These are phyloP conservation scores for Brassica hybrid DNA, from an alignment of 441 rosid genomes.

Conservation along the genomic window DNA sequence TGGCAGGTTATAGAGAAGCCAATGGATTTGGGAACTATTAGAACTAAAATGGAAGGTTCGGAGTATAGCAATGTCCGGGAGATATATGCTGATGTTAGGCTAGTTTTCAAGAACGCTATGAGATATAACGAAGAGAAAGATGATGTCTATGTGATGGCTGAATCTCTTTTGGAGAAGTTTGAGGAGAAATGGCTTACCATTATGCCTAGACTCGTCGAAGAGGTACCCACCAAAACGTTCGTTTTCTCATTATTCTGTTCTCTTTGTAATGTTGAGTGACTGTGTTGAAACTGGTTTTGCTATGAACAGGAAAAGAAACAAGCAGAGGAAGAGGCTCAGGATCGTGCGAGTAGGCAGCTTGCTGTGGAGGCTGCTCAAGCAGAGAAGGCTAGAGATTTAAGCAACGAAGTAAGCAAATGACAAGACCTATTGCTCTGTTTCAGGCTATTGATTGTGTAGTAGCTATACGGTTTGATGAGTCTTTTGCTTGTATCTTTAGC, in stretches of 20 bases:
- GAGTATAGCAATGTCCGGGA: conserved; percentile 93
- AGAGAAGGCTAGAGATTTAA: conserved; percentile 71
- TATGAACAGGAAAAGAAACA: conserved; percentile 75
- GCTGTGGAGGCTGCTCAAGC: conserved; percentile 86
- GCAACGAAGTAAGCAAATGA: conserved; percentile 66
- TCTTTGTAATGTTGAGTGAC: conserved; percentile 11
- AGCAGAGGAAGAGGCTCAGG: conserved; percentile 77
- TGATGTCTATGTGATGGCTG: conserved; percentile 92
- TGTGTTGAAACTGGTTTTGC: conserved; percentile 8
- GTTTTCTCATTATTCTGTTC: neutral
- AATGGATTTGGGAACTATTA: conserved; percentile 95
- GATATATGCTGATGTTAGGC: conserved; percentile 91
- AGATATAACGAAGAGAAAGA: conserved; percentile 83
- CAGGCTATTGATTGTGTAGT: neutral
- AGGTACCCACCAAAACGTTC: conserved; percentile 51
- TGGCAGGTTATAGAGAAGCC: conserved; percentile 93
- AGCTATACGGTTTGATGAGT: conserved; percentile 3
- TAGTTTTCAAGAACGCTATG: conserved; percentile 98
- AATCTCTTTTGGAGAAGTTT: conserved; percentile 80
- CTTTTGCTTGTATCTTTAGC: conserved; percentile 51
- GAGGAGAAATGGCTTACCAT: conserved; percentile 93
- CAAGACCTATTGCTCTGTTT: conserved; percentile 18
- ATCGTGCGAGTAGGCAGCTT: conserved; percentile 66
- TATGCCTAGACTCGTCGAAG: conserved; percentile 91
- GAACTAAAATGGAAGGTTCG: conserved; percentile 84